These are phyloP conservation scores for Umbelopsis vinacea DNA, from an alignment of 192 early-diverging fungal species.

Conservation along the genomic window DNA sequence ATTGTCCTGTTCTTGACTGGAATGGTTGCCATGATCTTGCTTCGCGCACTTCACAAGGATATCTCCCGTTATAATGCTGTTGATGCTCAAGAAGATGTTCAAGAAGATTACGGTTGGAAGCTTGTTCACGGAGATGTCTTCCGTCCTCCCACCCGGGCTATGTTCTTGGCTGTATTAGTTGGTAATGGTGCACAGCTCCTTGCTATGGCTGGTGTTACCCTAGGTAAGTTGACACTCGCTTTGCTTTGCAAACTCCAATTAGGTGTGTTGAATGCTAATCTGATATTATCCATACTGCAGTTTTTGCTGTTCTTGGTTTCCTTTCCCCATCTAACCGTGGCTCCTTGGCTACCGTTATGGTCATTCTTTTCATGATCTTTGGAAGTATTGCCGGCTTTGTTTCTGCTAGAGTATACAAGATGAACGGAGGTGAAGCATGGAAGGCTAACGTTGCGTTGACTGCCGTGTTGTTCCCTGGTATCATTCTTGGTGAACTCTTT, in stretches of 20 bases:
- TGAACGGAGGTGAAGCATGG: constrained; percentile 91
- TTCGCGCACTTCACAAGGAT: constrained; percentile 89
- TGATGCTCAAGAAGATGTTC: constrained; percentile 71
- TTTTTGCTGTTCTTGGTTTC: constrained; percentile 96
- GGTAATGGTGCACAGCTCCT: constrained; percentile 87
- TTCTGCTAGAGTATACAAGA: constrained; percentile 90
- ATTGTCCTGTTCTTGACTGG: constrained; percentile 92
- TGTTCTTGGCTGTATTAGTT: constrained; percentile 77
- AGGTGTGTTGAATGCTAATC: too few relatives aligned
- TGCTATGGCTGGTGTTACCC: constrained; percentile 71
- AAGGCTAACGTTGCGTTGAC: constrained; percentile 83
- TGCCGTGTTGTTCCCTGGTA: constrained; percentile 76
- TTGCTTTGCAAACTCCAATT: too few relatives aligned
- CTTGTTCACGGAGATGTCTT: constrained; percentile 98
- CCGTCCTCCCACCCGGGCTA: constrained; percentile 77
- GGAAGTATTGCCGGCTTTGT: constrained; percentile 87
- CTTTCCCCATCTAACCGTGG: constrained; percentile 90
- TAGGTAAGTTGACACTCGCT: constrained; percentile 38
- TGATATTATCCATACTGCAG: constrained; percentile 36
- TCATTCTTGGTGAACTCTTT: constrained; percentile 64
- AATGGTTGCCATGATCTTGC: constrained; percentile 88
- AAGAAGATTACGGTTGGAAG: constrained; percentile 99
- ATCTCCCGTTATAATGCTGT: constrained; percentile 88
- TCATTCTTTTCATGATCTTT: constrained; percentile 91
- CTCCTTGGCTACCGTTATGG: constrained; percentile 91